Evolutionary conservation across 305 asterid genomes (phyloP).

Genomic region (Fraxinus xanthoxyloides): DNA sequence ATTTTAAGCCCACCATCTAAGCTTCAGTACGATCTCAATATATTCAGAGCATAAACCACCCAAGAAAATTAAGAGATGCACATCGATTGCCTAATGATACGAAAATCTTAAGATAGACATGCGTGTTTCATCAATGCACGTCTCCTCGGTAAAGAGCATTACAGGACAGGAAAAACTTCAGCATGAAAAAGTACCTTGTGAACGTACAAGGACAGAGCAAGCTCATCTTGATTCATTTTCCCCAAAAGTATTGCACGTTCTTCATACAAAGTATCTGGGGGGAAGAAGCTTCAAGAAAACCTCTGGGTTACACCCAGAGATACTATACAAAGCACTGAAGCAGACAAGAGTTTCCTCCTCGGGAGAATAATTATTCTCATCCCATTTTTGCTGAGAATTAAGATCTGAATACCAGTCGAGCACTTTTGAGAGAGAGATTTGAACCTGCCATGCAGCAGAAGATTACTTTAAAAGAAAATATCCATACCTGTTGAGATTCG

Average conservation of each 20-base stretch:
- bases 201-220: conserved; percentile 82
- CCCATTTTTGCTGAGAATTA: conserved; percentile 78
- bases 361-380: conserved; percentile 73
- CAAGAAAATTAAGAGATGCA: neutral
- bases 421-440: conserved; percentile 90
- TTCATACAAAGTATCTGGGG: conserved; percentile 73
- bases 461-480: conserved; percentile 11
- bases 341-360: conserved; percentile 88
- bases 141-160: conserved; percentile 11
- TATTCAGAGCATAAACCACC: neutral
- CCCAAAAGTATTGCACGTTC: conserved; percentile 91
- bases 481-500: too few relatives aligned
- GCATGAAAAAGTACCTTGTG: conserved; percentile 62
- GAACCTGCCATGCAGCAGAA: conserved; percentile 54
- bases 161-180: conserved; percentile 9
- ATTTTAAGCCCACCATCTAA: neutral
- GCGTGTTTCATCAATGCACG: conserved; percentile 7
- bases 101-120: conserved; percentile 14
- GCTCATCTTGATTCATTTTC: conserved; percentile 94
- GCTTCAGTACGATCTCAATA: neutral
- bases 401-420: conserved; percentile 81
- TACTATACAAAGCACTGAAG: conserved; percentile 77
- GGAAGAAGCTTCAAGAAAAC: conserved; percentile 82
- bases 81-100: neutral
- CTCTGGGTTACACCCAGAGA: conserved; percentile 84